phyloP scores from a whole-genome alignment of 2,329 filamentous ascomycete species.

The Fusarium secorum region DNA sequence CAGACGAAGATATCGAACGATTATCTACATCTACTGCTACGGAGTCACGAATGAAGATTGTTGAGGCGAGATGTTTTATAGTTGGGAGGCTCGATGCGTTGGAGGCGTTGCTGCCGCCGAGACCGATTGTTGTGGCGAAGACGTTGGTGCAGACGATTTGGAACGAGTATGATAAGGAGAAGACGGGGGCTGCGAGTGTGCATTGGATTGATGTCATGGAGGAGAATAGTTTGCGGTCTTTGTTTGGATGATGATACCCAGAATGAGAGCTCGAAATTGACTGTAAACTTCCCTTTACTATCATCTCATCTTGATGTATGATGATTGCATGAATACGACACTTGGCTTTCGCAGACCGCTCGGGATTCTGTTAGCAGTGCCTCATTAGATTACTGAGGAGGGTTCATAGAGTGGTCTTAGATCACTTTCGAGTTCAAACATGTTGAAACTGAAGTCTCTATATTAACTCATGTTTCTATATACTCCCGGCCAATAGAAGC shows the following conservation, averaged over 20 bases:
- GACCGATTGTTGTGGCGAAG: conserved; percentile 24
- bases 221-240: conserved; percentile 29
- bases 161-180: conserved; percentile 31
- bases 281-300: neutral
- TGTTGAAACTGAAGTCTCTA: neutral
- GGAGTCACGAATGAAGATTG: conserved; percentile 13
- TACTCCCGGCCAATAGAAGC: neutral
- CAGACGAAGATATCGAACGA: conserved; percentile 23
- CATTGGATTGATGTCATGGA: conserved; percentile 40
- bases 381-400: rapidly evolving
- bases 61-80: conserved; percentile 20
- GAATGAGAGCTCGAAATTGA: neutral
- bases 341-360: rapidly evolving
- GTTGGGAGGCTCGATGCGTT: conserved; percentile 4
- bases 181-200: neutral
- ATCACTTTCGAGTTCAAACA: rapidly evolving
- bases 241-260: conserved; percentile 27
- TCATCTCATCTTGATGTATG: neutral
- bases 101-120: conserved; percentile 19
- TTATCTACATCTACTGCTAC: neutral
- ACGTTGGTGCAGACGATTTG: conserved; percentile 27
- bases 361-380: neutral
- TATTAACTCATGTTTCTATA: conserved; percentile 7
- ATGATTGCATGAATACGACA: no score
- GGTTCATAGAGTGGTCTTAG: rapidly evolving